A percentile compares a stretch with the other conserved stretches of the same genome.
phyloP scores from a whole-genome alignment of 169 alveolate species.

The Pseudocohnilembus persalinus region DNA sequence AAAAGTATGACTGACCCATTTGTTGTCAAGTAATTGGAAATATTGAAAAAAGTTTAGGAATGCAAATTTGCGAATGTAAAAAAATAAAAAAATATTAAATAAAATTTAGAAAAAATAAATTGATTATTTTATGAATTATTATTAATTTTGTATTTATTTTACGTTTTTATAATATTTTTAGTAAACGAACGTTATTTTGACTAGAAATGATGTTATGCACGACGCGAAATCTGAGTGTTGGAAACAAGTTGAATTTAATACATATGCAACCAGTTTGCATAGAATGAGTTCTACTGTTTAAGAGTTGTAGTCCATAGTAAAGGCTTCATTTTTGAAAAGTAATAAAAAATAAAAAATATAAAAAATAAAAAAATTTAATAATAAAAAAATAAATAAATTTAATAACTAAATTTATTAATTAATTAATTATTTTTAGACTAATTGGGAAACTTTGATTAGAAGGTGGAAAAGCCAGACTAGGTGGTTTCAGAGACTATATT shows the following conservation, averaged over 20 bases:
- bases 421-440: background rate
- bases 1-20: constrained; percentile 24
- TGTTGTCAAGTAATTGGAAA: constrained; percentile 14
- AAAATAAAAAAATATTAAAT: background rate
- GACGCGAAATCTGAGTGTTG: constrained; percentile 25
- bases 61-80: background rate
- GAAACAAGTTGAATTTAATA: constrained; percentile 35
- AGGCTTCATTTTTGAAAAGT: constrained; percentile 20
- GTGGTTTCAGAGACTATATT: constrained; percentile 13
- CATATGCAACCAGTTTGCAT: constrained; percentile 27
- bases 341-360: background rate
- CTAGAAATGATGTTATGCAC: constrained; percentile 37
- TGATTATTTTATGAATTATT: too few species aligned
- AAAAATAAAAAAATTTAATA: background rate
- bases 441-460: background rate
- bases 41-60: constrained; percentile 13
- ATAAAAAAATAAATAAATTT: background rate
- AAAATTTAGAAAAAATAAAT: too few species aligned
- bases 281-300: constrained; percentile 27
- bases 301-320: constrained; percentile 2
- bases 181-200: constrained; percentile 17
- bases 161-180: background rate
- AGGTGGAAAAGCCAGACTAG: background rate
- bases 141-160: too few species aligned
- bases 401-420: too few species aligned